These are phyloP conservation scores for Echites panduratus DNA, from an alignment of 257 asterid genomes.

Conservation along the genomic window DNA sequence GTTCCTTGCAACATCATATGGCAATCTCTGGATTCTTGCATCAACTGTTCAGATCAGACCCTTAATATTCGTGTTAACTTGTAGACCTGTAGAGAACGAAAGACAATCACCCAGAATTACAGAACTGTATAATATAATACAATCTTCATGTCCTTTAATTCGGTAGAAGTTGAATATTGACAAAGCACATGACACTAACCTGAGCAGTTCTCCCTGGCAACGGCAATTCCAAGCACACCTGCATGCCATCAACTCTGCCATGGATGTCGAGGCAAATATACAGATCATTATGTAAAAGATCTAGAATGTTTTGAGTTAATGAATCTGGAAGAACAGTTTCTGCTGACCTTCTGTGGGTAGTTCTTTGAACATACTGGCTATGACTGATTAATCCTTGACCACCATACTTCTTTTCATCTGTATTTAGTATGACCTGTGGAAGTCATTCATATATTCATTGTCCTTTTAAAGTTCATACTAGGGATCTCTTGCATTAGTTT, in stretches of 20 bases:
- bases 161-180: not conserved
- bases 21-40: not conserved
- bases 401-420: slow-evolving; percentile 75
- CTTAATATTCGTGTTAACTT: slow-evolving; percentile 27
- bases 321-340: slow-evolving; percentile 8
- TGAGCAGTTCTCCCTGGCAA: slow-evolving; percentile 93
- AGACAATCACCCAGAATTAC: not conserved
- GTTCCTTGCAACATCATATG: not conserved
- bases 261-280: slow-evolving; percentile 1
- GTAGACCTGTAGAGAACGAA: slow-evolving; percentile 22
- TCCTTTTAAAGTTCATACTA: not conserved
- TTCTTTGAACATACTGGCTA: slow-evolving; percentile 58
- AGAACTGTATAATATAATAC: not conserved
- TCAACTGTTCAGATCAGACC: slow-evolving; percentile 8
- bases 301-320: not conserved
- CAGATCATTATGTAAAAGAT: not conserved
- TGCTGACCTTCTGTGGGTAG: slow-evolving; percentile 58
- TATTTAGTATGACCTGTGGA: slow-evolving; percentile 57
- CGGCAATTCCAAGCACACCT: slow-evolving; percentile 65
- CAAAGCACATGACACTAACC: slow-evolving; percentile 33
- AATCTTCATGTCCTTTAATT: not conserved
- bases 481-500: not conserved
- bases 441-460: not conserved
- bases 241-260: slow-evolving; percentile 72
- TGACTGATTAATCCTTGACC: slow-evolving; percentile 63